Conservation (phyloP, 495 filamentous ascomycete genomes). For the Aspergillus cavernicola region DNA sequence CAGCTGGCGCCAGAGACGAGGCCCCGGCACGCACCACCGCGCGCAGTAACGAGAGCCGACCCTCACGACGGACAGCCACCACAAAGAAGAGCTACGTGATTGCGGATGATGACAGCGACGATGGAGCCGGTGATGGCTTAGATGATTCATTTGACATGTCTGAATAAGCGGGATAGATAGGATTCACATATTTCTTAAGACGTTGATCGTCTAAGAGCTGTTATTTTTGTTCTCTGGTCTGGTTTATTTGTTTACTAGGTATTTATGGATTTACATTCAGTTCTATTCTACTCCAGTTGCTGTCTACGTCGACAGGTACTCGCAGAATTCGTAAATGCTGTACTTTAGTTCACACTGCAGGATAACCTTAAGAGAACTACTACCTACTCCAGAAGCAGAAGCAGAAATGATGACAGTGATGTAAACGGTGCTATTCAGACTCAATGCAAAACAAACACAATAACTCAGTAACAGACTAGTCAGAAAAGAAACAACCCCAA, state of each 20-base stretch:
- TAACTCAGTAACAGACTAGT: too few relatives aligned
- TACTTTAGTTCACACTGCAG: too few relatives aligned
- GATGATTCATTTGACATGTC: constrained; percentile 34
- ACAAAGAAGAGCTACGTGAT: constrained; percentile 55
- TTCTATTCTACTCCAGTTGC: too few relatives aligned
- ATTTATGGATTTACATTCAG: not conserved
- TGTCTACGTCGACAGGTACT: too few relatives aligned
- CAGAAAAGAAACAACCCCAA: too few relatives aligned
- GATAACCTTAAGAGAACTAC: too few relatives aligned
- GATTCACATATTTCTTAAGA: not conserved
- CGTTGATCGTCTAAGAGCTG: constrained; percentile 17
- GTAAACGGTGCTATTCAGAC: too few relatives aligned
- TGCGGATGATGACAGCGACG: constrained; percentile 48
- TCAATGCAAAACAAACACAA: too few relatives aligned
- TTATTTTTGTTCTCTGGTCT: constrained; percentile 1
- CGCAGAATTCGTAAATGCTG: too few relatives aligned
- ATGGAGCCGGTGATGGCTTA: constrained; percentile 28
- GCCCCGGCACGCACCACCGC: constrained; percentile 35
- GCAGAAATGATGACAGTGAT: too few relatives aligned
- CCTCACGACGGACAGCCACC: constrained; percentile 50
- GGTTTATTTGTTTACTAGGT: not conserved
- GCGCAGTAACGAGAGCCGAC: constrained; percentile 39
- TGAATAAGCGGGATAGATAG: constrained; percentile 23
- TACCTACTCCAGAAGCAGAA: too few relatives aligned
- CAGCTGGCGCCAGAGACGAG: constrained; percentile 34